Evolutionary conservation across 495 filamentous ascomycete species (phyloP).

Genomic region (Chaetomium fimeti): DNA sequence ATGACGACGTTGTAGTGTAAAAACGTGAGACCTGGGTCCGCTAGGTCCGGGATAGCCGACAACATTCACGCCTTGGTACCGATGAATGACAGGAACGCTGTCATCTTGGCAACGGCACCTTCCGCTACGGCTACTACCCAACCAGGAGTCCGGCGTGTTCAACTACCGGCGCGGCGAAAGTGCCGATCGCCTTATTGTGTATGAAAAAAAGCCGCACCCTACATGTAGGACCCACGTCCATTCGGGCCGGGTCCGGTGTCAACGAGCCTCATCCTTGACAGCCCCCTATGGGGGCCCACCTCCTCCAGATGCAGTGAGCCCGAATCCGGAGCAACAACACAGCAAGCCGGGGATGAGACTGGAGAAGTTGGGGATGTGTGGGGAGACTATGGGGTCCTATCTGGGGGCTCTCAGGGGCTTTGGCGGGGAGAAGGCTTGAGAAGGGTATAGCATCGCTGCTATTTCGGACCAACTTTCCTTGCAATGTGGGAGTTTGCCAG

Average conservation of each 20-base stretch:
- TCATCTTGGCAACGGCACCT: too few species aligned
- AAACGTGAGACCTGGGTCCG: background rate
- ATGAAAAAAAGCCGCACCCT: too few species aligned
- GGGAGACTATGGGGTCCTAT: background rate
- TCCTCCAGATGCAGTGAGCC: background rate
- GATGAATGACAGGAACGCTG: too few species aligned
- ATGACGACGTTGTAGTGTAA: background rate
- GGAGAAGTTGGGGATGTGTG: conserved; percentile 1
- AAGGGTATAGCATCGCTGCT: background rate
- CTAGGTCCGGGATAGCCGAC: background rate
- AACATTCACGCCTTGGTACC: background rate
- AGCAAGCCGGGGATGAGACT: background rate
- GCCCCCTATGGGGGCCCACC: background rate
- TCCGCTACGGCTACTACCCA: too few species aligned
- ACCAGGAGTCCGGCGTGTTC: too few species aligned
- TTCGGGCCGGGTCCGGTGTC: background rate
- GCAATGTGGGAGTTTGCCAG: background rate
- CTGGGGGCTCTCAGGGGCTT: background rate
- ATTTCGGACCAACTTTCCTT: background rate
- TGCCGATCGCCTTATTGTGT: background rate
- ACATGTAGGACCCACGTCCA: background rate
- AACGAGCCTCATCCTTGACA: background rate
- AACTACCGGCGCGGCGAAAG: background rate
- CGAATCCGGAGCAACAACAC: background rate
- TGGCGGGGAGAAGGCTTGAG: background rate